Evolutionary conservation across 805 yeast species (phyloP).

Genomic region (Candida broadrunensis): DNA sequence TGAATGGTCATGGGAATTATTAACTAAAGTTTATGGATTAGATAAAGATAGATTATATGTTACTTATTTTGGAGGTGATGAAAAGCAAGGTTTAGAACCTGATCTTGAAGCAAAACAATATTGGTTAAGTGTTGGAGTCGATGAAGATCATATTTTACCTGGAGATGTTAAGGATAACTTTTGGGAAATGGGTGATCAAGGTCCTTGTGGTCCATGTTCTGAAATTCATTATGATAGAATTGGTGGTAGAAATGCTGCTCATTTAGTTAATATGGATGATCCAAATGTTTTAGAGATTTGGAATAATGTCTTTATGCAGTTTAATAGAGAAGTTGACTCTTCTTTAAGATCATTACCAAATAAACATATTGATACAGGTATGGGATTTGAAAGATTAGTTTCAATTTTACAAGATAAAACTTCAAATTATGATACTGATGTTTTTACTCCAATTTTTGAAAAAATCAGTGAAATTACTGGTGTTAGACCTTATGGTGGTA

Average conservation of each 20-base stretch:
- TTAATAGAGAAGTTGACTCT: constrained; percentile 88
- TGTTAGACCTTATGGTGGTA: constrained; percentile 86
- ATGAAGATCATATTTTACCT: constrained; percentile 88
- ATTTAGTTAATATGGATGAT: constrained; percentile 91
- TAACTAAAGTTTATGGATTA: constrained; percentile 82
- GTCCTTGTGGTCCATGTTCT: constrained; percentile 99
- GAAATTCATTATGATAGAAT: constrained; percentile 97
- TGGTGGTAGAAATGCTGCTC: constrained; percentile 95
- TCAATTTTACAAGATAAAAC: constrained; percentile 86
- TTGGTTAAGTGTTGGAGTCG: constrained; percentile 87
- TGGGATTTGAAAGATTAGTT: constrained; percentile 98
- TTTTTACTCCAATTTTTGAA: constrained; percentile 82
- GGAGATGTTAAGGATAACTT: constrained; percentile 91
- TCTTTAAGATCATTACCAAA: constrained; percentile 82
- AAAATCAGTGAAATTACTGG: constrained; percentile 92
- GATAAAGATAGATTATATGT: constrained; percentile 82
- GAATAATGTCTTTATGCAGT: constrained; percentile 97
- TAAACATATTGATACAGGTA: constrained; percentile 95
- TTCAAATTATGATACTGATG: constrained; percentile 97
- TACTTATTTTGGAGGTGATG: constrained; percentile 95
- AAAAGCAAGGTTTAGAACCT: constrained; percentile 75
- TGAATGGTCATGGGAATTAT: constrained; percentile 82
- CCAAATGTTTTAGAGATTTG: constrained; percentile 97
- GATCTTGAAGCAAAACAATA: constrained; percentile 88
- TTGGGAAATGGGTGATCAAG: constrained; percentile 99